Conservation (phyloP, 768 basidiomycete species). For the Podaxis sp. region DNA sequence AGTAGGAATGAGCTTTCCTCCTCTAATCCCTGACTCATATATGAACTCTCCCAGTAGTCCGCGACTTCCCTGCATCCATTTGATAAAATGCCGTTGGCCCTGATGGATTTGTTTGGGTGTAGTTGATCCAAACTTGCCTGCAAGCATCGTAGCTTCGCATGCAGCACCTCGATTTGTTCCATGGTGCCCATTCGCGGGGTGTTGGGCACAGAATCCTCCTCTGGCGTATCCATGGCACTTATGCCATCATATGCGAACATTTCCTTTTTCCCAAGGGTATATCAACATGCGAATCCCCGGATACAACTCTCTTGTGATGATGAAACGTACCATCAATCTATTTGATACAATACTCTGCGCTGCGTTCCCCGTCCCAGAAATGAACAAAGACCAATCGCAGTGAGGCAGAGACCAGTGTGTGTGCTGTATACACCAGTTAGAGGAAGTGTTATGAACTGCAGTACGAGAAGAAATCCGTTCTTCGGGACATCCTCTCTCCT, state of each 20-base stretch:
- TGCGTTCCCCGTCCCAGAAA: background rate
- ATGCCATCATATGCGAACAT: background rate
- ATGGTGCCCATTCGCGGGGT: background rate
- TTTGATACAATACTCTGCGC: background rate
- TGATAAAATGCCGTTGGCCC: background rate
- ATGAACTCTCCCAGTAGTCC: background rate
- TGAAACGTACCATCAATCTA: background rate
- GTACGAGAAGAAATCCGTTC: background rate
- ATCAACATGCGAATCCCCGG: background rate
- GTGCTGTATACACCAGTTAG: background rate
- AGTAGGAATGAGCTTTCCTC: background rate
- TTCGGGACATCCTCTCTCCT: background rate
- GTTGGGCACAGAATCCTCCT: constrained; percentile 1
- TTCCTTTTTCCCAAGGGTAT: background rate
- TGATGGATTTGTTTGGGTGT: background rate
- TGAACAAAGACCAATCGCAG: background rate
- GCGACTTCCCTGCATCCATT: background rate
- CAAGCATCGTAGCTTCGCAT: background rate
- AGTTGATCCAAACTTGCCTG: background rate
- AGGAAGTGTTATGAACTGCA: background rate
- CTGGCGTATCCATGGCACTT: background rate
- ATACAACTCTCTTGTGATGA: background rate
- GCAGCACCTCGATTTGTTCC: background rate
- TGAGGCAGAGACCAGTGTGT: background rate
- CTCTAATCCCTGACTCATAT: background rate